Conservation (phyloP, 2,329 filamentous ascomycete species). For the Scedosporium apiospermum region DNA sequence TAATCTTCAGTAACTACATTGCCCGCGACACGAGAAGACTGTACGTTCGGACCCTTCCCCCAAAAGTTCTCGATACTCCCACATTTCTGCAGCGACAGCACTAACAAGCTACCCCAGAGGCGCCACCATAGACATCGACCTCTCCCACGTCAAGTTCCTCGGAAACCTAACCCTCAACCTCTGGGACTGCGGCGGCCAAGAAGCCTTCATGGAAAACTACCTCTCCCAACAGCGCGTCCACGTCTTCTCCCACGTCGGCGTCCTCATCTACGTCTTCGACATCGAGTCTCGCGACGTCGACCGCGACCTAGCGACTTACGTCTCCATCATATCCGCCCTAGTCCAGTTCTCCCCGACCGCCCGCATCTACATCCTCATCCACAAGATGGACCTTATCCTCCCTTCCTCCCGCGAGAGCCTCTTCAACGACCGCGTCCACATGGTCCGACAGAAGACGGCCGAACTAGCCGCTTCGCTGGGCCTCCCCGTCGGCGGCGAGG, state of each 20-base stretch:
- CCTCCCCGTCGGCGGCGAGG: conserved; percentile 13
- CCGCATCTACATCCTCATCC: conserved; percentile 87
- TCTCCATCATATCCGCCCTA: conserved; percentile 79
- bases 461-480: conserved; percentile 26
- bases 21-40: conserved; percentile 88
- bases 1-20: conserved; percentile 98
- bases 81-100: not conserved
- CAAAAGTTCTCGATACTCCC: not conserved
- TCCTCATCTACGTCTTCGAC: conserved; percentile 98
- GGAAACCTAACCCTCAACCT: conserved; percentile 94
- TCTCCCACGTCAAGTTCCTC: conserved; percentile 97
- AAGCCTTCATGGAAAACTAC: conserved; percentile 98
- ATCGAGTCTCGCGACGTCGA: conserved; percentile 94
- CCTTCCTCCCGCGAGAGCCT: conserved; percentile 67
- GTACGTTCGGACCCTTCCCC: conserved; percentile 24
- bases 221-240: conserved; percentile 90
- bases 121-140: conserved; percentile 95
- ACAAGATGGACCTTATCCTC: conserved; percentile 97
- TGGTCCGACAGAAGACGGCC: conserved; percentile 65
- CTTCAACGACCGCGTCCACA: conserved; percentile 72
- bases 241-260: conserved; percentile 93
- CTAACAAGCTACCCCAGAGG: conserved; percentile 36
- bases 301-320: conserved; percentile 85
- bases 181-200: conserved; percentile 98
- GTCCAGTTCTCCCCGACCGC: conserved; percentile 73